phyloP scores from a whole-genome alignment of 495 filamentous ascomycete species.

The Aspergillus campestris region DNA sequence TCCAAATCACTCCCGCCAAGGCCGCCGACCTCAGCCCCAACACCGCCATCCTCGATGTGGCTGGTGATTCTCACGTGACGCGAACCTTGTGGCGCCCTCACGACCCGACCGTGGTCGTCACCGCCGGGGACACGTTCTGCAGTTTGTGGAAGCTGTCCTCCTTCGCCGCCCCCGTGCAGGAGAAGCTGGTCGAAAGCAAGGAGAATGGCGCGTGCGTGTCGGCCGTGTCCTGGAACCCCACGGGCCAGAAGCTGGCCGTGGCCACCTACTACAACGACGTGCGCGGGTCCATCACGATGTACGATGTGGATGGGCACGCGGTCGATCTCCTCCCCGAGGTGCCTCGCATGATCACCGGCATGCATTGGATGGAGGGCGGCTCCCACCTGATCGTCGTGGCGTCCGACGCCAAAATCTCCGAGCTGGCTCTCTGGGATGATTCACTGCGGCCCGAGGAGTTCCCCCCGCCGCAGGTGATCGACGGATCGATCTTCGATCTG shows the following conservation, averaged over 20 bases:
- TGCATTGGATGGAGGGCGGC: slow-evolving; percentile 33
- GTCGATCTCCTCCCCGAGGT: slow-evolving; percentile 41
- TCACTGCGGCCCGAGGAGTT: slow-evolving; percentile 33
- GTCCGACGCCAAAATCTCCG: slow-evolving; percentile 31
- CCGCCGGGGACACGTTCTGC: slow-evolving; percentile 71
- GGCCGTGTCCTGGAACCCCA: slow-evolving; percentile 63
- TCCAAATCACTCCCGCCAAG: slow-evolving; percentile 50
- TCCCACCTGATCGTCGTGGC: slow-evolving; percentile 37
- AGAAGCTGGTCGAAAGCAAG: slow-evolving; percentile 31
- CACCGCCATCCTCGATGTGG: slow-evolving; percentile 55
- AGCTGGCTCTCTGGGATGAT: slow-evolving; percentile 41
- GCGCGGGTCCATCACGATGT: slow-evolving; percentile 59
- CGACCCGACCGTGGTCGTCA: slow-evolving; percentile 65
- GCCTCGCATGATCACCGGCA: slow-evolving; percentile 35
- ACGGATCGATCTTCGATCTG: slow-evolving; percentile 31
- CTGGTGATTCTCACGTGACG: slow-evolving; percentile 56
- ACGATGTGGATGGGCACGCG: slow-evolving; percentile 51
- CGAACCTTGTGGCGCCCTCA: slow-evolving; percentile 68
- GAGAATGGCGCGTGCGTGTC: slow-evolving; percentile 31
- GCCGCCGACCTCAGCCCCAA: slow-evolving; percentile 56
- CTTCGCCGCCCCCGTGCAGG: slow-evolving; percentile 26
- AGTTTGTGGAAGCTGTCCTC: slow-evolving; percentile 64
- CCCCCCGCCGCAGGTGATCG: slow-evolving; percentile 30
- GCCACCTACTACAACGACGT: slow-evolving; percentile 51
- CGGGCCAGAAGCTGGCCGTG: slow-evolving; percentile 59